Base-by-base conservation (phyloP, 1,284 basidiomycete species). In the Austroboletus novae-zelandiae region DNA sequence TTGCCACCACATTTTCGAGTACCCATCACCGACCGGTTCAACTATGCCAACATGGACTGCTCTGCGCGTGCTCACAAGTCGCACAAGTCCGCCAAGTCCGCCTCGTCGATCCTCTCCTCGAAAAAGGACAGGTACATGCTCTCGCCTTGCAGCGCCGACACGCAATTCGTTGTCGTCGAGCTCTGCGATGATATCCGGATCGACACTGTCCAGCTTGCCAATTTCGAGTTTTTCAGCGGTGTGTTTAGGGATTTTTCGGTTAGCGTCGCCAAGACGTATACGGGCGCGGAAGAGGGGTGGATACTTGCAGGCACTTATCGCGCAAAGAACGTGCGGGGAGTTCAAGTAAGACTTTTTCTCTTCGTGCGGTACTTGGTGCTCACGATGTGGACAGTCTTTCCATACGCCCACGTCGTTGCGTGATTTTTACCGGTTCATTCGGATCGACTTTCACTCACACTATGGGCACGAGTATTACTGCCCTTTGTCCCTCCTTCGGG, bases 121-220 rank as follows among this genome's bases (percentile, higher is more conserved):
- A 95, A 94, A 71, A 89, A 89, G 67, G 96, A 99, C 70, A 76
- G 86, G 56, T 99, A 99, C 76, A 97, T 99, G 96, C 86, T 98
- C 56, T 94, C 90, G 47, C 96, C 96, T 0, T 99, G 97, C 64
- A 65, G 65, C 15, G 51, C 57, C 14, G 40, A 77, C 53, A 74
- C 78, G 29, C 92, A 97, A 62, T 98, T 86, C 69, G 89, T 98
- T 18, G 84, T 98, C 27, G 87, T 98, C 40, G 97, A 99, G 71
- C 83, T 98, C 7, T 99, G 97, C 72, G 95, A 98, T 60, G 96
- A 98, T 67, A 94, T 99, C 59, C 78, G 90, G 35, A 93, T 98
- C 61, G 95, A 99, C 68, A 96, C 94, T 0, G 82, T 99, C 45
- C 94, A 98, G 65, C 74, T 99, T 7, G 95, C 94, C 47, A 97